These are phyloP conservation scores for Cucurbita moschata DNA, from an alignment of 306 rosid species.

Conservation along the genomic window DNA sequence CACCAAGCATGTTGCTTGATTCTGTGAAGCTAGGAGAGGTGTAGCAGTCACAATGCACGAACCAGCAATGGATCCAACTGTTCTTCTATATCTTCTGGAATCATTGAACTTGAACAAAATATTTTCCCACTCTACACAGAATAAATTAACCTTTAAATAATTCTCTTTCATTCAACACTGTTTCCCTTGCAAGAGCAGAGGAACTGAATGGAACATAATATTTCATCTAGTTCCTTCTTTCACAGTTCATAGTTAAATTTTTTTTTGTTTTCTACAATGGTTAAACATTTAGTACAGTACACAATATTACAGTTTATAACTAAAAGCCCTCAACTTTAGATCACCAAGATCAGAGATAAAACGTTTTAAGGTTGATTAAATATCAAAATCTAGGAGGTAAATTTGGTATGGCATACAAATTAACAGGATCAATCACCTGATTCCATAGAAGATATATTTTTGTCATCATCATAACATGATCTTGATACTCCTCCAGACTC, in stretches of 20 bases:
- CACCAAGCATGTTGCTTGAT: conserved; percentile 54
- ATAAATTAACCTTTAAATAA: conserved; percentile 6
- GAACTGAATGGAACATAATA: not conserved
- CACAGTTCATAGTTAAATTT: not conserved
- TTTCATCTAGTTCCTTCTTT: not conserved
- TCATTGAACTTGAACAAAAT: conserved; percentile 62
- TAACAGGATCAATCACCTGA: conserved; percentile 18
- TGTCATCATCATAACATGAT: conserved; percentile 1
- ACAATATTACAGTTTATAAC: not conserved
- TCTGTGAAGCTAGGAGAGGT: conserved; percentile 62
- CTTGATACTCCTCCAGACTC: conserved; percentile 22
- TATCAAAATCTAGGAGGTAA: not conserved
- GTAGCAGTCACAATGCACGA: conserved; percentile 66
- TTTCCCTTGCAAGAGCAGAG: not conserved
- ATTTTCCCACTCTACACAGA: conserved; percentile 60
- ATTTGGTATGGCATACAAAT: not conserved
- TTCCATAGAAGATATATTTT: conserved; percentile 9
- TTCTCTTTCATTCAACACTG: not conserved
- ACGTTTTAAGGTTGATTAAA: not conserved
- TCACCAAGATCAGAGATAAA: not conserved
- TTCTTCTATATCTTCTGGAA: conserved; percentile 68
- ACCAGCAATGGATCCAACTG: conserved; percentile 68
- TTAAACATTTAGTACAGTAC: not conserved
- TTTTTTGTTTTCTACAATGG: not conserved
- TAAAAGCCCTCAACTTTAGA: not conserved